Base-by-base conservation (phyloP, 2,329 filamentous ascomycete genomes). In the Xylariaceae sp. region DNA sequence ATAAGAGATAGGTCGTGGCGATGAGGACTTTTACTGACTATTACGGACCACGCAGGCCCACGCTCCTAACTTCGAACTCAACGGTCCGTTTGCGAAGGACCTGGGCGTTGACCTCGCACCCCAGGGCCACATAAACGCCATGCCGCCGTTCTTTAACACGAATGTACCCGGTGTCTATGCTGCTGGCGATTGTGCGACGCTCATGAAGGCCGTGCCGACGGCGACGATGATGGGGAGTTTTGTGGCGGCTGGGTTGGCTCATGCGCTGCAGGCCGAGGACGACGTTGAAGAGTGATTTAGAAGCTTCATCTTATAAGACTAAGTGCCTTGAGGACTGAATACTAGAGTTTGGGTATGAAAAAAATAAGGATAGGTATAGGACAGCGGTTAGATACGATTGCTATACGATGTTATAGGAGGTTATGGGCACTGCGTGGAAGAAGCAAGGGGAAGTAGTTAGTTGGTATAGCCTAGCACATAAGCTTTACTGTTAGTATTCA, bases 131-230 rank as follows among this genome's bases (percentile, higher is more conserved):
- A 73, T 84, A 26, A 73, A 77, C 50, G 68, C 70, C 0, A 70
- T 69, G 17, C 61, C 67, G 2, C 80, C 81, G 31, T 81, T 83
- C 63, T 73, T 78, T 36, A 74, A 78, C 66, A 83, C 82, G 3
- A 81, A 68, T 51, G 75, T 83, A 0, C 68, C 71, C 2, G 83
- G 83, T 0, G 78, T 82, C 2, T 84, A 81, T 69, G 82, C 82
- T 0, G 80, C 74, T 1, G 84, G 84, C 0, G 83, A 87, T 68
- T 78, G 74, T 49, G 68, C 67, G 3, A 69, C 70, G 4, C 54
- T 60, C 24, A 23, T 70, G 46, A 65, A 63, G 39, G 49, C 63
- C 21, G 65, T 74, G 41, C 54, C 67, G 3, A 60, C 55, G 23
- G 69, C 70, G 9, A 64, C 65, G 7, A 61, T 58, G 50, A 72